phyloP scores from a whole-genome alignment of 2,329 filamentous ascomycete species.

The Colletotrichum orbiculare region DNA sequence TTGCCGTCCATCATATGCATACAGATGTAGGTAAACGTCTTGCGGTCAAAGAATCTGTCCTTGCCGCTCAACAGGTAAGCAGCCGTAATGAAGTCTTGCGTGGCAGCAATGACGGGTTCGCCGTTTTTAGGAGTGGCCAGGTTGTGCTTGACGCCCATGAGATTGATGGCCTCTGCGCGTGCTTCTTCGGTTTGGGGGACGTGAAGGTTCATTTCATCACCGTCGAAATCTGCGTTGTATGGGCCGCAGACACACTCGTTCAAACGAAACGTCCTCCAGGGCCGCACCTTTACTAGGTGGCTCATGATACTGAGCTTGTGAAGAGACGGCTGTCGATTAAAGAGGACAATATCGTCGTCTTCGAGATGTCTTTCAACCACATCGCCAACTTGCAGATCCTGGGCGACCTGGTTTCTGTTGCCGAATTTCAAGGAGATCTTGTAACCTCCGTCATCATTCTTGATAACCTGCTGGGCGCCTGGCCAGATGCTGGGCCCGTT shows the following conservation, averaged over 20 bases:
- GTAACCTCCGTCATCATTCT: constrained; percentile 71
- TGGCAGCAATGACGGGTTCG: constrained; percentile 98
- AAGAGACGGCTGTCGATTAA: constrained; percentile 96
- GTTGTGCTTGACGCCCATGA: constrained; percentile 99
- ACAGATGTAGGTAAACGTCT: constrained; percentile 88
- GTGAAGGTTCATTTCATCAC: constrained; percentile 99
- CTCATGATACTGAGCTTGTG: constrained; percentile 99
- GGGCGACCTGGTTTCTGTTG: constrained; percentile 76
- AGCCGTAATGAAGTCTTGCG: constrained; percentile 98
- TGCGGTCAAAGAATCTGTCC: constrained; percentile 90
- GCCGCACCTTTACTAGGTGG: constrained; percentile 91
- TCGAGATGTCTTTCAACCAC: constrained; percentile 94
- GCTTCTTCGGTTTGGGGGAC: constrained; percentile 98
- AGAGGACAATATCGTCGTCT: constrained; percentile 94
- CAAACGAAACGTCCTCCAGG: constrained; percentile 94
- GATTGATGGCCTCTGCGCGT: constrained; percentile 89
- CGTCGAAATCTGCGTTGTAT: constrained; percentile 99
- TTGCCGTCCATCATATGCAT: constrained; percentile 92
- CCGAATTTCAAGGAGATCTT: constrained; percentile 82
- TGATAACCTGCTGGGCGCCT: constrained; percentile 84
- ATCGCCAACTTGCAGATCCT: constrained; percentile 83
- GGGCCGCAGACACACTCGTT: constrained; percentile 99
- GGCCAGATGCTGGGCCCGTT: constrained; percentile 86
- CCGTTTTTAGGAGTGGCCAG: constrained; percentile 96
- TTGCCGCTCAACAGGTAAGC: constrained; percentile 92